These are phyloP conservation scores for Trichoderma gracile DNA, from an alignment of 2,329 filamentous ascomycete genomes.

Conservation along the genomic window DNA sequence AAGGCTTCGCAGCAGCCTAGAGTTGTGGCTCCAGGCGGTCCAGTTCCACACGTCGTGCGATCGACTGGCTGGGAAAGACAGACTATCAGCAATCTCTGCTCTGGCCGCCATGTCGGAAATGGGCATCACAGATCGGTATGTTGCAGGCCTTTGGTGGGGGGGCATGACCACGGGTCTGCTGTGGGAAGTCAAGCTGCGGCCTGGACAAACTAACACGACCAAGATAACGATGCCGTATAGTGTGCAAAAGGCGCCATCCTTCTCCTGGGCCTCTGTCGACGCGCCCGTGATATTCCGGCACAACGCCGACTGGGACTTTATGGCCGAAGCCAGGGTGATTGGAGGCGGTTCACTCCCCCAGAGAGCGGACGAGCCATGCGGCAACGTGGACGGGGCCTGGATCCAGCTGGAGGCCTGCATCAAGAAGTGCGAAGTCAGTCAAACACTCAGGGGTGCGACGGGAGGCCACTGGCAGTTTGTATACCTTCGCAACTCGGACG, in stretches of 20 bases:
- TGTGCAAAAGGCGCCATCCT: constrained; percentile 15
- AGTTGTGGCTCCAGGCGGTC: constrained; percentile 11
- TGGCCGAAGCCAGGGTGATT: background rate
- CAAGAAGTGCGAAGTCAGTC: background rate
- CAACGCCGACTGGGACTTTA: background rate
- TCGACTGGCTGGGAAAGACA: background rate
- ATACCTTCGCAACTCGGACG: background rate
- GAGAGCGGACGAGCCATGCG: background rate
- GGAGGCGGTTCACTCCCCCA: background rate
- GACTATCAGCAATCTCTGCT: constrained; percentile 3
- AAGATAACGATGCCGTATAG: constrained; percentile 2
- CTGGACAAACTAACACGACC: background rate
- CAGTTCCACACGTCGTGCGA: constrained; percentile 10
- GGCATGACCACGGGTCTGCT: constrained; percentile 11
- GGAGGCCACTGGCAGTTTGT: background rate
- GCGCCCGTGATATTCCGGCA: background rate
- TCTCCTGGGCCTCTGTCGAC: constrained; percentile 21
- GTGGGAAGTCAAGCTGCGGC: constrained; percentile 12
- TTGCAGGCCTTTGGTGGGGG: constrained; percentile 19
- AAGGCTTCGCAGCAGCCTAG: background rate
- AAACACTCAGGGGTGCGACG: background rate
- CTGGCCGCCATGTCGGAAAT: constrained; percentile 1
- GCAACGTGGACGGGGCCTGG: background rate
- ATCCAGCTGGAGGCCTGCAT: background rate
- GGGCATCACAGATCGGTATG: background rate